Evolutionary conservation across 1,284 basidiomycete species (phyloP).

Genomic region (Malassezia restricta): DNA sequence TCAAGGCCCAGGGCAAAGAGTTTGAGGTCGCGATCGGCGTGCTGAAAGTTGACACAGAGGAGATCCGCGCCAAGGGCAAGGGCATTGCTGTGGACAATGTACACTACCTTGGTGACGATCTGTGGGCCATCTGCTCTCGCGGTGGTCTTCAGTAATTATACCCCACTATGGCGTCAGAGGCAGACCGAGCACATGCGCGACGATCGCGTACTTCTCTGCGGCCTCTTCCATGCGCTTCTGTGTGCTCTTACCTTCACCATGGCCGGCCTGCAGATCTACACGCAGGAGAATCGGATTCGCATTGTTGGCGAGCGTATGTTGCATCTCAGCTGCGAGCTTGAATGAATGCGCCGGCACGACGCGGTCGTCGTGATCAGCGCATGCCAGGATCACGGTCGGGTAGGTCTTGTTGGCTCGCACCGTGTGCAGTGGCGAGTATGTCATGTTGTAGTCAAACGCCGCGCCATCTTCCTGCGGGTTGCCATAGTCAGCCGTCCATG

Average conservation of each 20-base stretch:
- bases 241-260: constrained; percentile 42
- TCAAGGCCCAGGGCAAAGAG: constrained; percentile 91
- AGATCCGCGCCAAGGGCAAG: constrained; percentile 79
- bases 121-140: constrained; percentile 10
- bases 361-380: constrained; percentile 42
- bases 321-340: constrained; percentile 43
- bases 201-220: constrained; percentile 34
- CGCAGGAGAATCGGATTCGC: constrained; percentile 40
- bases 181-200: constrained; percentile 31
- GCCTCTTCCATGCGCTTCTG: constrained; percentile 37
- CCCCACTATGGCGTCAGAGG: constrained; percentile 15
- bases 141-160: constrained; percentile 11
- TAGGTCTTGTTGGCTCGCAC: constrained; percentile 31
- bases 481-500: constrained; percentile 73
- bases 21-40: constrained; percentile 78
- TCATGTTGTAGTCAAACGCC: constrained; percentile 37
- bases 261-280: constrained; percentile 40
- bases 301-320: constrained; percentile 33
- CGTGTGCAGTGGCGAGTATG: constrained; percentile 42
- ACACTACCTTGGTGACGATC: constrained; percentile 60
- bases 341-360: constrained; percentile 42
- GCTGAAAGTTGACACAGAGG: constrained; percentile 69
- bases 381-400: constrained; percentile 35
- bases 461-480: constrained; percentile 53
- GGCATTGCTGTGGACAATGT: constrained; percentile 78